These are phyloP conservation scores for Casuarina glauca DNA, from an alignment of 306 rosid genomes.

Conservation along the genomic window DNA sequence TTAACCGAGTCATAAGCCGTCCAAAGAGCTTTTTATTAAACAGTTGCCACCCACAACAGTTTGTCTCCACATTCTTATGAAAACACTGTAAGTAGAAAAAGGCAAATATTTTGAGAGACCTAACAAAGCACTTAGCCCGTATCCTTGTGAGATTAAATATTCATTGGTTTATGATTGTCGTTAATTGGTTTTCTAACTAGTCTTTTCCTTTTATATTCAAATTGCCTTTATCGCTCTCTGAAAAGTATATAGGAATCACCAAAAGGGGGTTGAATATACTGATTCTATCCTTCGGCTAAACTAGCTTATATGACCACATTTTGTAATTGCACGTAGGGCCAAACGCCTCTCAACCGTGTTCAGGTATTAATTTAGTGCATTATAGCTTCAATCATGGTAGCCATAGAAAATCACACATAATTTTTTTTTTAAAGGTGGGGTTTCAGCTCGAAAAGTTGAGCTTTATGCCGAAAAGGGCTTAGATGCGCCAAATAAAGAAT, in stretches of 20 bases:
- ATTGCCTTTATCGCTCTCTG: not conserved
- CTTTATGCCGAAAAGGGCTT: too few relatives aligned
- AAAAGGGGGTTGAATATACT: not conserved
- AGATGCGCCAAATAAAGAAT: too few relatives aligned
- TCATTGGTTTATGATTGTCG: not conserved
- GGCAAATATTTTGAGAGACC: conserved; percentile 15
- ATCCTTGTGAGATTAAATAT: not conserved
- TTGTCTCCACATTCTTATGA: conserved; percentile 20
- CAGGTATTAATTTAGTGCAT: too few relatives aligned
- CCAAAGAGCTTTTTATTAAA: conserved; percentile 9
- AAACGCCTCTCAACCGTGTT: not conserved
- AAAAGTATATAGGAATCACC: not conserved
- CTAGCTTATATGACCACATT: conserved; percentile 16
- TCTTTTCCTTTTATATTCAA: not conserved
- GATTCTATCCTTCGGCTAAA: not conserved
- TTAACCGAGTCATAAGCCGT: conserved; percentile 22
- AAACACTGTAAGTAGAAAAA: conserved; percentile 7
- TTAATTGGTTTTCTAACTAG: not conserved
- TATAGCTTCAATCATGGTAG: too few relatives aligned
- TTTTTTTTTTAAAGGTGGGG: too few relatives aligned
- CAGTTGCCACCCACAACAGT: conserved; percentile 9
- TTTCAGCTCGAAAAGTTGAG: too few relatives aligned
- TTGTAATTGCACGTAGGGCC: conserved; percentile 14
- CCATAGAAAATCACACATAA: too few relatives aligned
- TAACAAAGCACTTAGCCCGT: conserved; percentile 9